Evolutionary conservation across 83 land plant species (phyloP), one percentile per base, ranked within the genome.

Genomic region (Thuja plicata): DNA sequence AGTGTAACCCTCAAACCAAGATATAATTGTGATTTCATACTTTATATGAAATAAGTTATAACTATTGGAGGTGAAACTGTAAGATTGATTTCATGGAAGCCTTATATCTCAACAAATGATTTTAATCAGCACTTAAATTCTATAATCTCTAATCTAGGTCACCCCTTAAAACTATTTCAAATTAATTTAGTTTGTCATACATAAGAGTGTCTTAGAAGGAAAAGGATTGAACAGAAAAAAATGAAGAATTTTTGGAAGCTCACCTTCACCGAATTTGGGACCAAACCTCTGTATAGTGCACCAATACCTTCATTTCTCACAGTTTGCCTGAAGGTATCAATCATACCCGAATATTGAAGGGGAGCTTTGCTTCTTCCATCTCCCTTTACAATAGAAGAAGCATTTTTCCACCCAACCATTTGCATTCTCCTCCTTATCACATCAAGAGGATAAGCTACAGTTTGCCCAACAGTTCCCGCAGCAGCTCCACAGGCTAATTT

Each of bases 401-500:
- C 98, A 91, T 95, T 88, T 43, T 94, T 96, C 99, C 99, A 98
- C 21, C 99, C 99, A 41, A 94, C 97, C 99, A 98, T 98, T 89
- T 98, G 99, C 99, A 98, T 93, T 89, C 99, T 94, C 87, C 99
- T 89, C 55, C 99, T 94, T 17, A 97, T 90, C 45, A 98, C 99
- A 93, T 98, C 99, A 81, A 98, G 95, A n/a, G 99, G 99, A 84
- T 97, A 97, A 16, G 99, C 99, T n/a, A 97, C 97, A 73, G 99
- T 96, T 89, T 98, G 99, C 43, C 99, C 99, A 83, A 96, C 93
- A 30, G 97, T 97, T 38, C 99, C 99, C 27, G 99, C 99, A 19
- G 94, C 99, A 73, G 99, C 99, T 27, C 99, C 99, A 93, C 99
- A 98, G 10, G 92, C 97, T 57, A 97, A 93, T 87, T 94, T 92